Percentiles rank a stretch among this genome's conserved stretches.
These are phyloP conservation scores for Dichotomocladium elegans DNA, from an alignment of 371 early-diverging fungal species.

Conservation along the genomic window DNA sequence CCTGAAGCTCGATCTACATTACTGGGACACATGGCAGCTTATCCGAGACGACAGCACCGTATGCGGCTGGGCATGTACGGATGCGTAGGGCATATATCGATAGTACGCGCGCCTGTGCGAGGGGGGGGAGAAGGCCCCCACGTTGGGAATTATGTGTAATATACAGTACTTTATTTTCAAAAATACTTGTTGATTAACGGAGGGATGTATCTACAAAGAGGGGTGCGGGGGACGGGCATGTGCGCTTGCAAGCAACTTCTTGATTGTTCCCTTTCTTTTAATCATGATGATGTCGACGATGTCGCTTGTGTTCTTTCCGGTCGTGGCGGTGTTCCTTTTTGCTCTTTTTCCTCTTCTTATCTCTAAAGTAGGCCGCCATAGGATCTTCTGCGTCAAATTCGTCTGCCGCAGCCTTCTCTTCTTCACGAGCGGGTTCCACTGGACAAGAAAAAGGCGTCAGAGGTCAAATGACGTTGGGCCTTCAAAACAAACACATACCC, in stretches of 20 bases:
- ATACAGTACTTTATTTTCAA: too few species aligned
- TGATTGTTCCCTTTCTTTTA: too few species aligned
- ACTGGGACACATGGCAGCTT: constrained; percentile 71
- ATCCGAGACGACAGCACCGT: constrained; percentile 43
- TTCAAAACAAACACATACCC: constrained; percentile 13
- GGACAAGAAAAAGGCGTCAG: neutral
- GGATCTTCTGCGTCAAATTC: constrained; percentile 17
- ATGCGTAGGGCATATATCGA: constrained; percentile 18
- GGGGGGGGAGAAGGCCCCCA: too few species aligned
- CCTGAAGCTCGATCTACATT: constrained; percentile 67
- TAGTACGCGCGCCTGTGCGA: too few species aligned
- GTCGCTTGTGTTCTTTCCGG: constrained; percentile 20
- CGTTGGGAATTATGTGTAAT: too few species aligned
- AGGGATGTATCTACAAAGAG: too few species aligned
- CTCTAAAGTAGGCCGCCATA: constrained; percentile 15
- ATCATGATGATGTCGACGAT: constrained; percentile 9
- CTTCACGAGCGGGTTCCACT: constrained; percentile 7
- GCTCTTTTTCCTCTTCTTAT: constrained; percentile 6
- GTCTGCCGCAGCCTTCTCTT: constrained; percentile 1
- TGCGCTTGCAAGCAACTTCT: too few species aligned
- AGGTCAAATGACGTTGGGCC: neutral
- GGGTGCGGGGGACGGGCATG: too few species aligned
- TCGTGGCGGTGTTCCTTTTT: constrained; percentile 14
- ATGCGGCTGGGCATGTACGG: constrained; percentile 59
- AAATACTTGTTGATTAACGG: too few species aligned